Percentiles rank a stretch among this genome's conserved stretches.
Evolutionary conservation across 1,284 basidiomycete genomes (phyloP).

Genomic region (Microbotryum silenes-acaulis): DNA sequence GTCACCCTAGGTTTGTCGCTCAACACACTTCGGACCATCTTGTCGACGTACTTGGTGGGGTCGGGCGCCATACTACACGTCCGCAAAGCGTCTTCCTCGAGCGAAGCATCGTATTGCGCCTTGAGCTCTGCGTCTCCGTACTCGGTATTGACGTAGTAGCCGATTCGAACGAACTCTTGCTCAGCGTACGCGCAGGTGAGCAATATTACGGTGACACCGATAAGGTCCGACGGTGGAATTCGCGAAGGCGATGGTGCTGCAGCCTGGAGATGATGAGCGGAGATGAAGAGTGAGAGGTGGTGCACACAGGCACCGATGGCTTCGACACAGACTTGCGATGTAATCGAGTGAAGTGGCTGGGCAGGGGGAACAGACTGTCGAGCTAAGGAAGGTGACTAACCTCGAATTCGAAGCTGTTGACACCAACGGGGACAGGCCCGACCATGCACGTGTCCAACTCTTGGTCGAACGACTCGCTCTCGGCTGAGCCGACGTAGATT

Average conservation of each 20-base stretch:
- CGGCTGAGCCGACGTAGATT: conserved; percentile 93
- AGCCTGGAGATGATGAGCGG: conserved; percentile 40
- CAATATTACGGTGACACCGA: conserved; percentile 85
- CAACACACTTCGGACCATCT: conserved; percentile 72
- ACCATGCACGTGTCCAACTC: conserved; percentile 49
- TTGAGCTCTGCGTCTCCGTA: conserved; percentile 90
- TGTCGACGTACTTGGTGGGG: conserved; percentile 48
- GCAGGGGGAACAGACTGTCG: not conserved
- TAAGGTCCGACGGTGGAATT: conserved; percentile 72
- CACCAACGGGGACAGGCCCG: conserved; percentile 85
- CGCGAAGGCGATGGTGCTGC: conserved; percentile 53
- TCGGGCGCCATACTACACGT: conserved; percentile 28
- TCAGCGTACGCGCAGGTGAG: conserved; percentile 83
- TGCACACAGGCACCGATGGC: not conserved
- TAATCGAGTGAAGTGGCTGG: not conserved
- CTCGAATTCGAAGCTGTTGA: conserved; percentile 96
- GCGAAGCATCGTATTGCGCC: conserved; percentile 58
- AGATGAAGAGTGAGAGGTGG: not conserved
- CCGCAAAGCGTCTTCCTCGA: conserved; percentile 43
- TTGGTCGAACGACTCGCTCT: conserved; percentile 82
- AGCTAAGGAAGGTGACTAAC: conserved; percentile 31
- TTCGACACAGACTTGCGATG: not conserved
- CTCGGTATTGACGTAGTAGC: conserved; percentile 98
- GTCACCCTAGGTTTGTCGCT: conserved; percentile 91
- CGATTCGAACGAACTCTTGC: conserved; percentile 96